A percentile compares a stretch with the other conserved stretches of the same genome.
phyloP scores from a whole-genome alignment of 179 eudicot genomes.

The Nepenthes alata region DNA sequence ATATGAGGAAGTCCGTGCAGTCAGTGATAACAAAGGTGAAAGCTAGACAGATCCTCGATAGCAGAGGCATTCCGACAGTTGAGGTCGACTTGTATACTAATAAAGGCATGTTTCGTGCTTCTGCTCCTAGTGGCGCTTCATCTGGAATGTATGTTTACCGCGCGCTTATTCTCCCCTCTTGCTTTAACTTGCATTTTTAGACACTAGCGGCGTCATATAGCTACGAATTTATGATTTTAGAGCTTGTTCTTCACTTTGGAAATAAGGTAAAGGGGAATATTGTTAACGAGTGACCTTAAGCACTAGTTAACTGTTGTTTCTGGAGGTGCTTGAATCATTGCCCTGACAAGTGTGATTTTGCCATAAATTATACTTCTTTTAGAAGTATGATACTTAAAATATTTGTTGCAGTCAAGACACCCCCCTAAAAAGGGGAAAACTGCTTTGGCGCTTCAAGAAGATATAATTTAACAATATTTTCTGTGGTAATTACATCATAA shows the following conservation, averaged over 20 bases:
- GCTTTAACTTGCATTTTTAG: background rate
- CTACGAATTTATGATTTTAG: background rate
- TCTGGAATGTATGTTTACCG: slow-evolving; percentile 55
- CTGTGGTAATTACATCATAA: too few species aligned
- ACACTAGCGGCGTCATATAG: background rate
- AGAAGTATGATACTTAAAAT: too few species aligned
- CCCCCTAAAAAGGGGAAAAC: too few species aligned
- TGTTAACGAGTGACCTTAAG: too few species aligned
- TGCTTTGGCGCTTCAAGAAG: too few species aligned
- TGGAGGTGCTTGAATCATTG: too few species aligned
- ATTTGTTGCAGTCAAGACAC: too few species aligned
- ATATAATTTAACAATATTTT: too few species aligned
- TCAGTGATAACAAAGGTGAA: slow-evolving; percentile 86
- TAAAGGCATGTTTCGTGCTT: slow-evolving; percentile 82
- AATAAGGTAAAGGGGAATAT: too few species aligned
- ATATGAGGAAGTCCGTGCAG: slow-evolving; percentile 81
- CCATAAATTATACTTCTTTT: too few species aligned
- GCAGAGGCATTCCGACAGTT: slow-evolving; percentile 91
- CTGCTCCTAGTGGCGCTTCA: slow-evolving; percentile 71
- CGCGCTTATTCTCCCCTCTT: background rate
- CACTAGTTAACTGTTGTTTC: too few species aligned
- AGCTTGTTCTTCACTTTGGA: background rate
- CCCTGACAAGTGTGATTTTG: too few species aligned
- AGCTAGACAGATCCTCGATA: slow-evolving; percentile 84
- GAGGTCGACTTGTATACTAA: slow-evolving; percentile 83